Base-by-base conservation (phyloP, 164 flowering plant genomes). In the Malania oleifera region DNA sequence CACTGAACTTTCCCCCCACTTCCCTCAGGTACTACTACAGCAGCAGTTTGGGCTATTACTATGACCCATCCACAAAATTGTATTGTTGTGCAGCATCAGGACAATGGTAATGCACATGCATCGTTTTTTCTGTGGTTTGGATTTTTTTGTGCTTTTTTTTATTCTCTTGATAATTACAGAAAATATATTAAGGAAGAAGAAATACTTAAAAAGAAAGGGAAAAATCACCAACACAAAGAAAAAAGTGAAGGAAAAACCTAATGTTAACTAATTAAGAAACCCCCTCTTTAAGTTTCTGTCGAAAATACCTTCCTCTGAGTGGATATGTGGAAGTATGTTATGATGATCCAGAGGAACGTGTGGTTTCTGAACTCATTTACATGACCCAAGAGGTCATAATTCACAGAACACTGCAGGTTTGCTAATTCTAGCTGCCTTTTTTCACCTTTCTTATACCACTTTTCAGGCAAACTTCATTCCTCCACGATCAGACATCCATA, bases 1-100 rank as follows among this genome's bases (percentile, higher is more conserved):
- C n/a, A n/a, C n/a, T 43, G 28, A 27, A 1, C 14, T 28, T 46
- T 9, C 22, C 37, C n/a, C 1, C 25, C 2, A 19, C 50, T 34
- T 53, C n/a, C 54, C 48, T 39, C 92, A 91, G 98, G 43, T 91
- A 91, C 74, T 91, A 91, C 68, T 91, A 91, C 69, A 89, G 95
- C 72, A 85, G 95, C 86, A 79, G 77, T 67, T 77, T 69, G 70
- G 97, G 97, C 11, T 92, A 87, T 65, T 89, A 89, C 60, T 92
- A 82, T 60, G 98, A 92, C 67, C 87, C 96, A 54, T 68, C 83
- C 10, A 76, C 98, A 7, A 80, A 86, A 58, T 59, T 89, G 28
- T 89, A 81, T 61, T 84, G 97, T 72, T 67, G 66, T 60, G 96
- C 91, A 44, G 62, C 78, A 54, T 65, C 96, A n/a, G 96, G 98